phyloP scores from a whole-genome alignment of 768 basidiomycete genomes.

The Trametes sanguinea region DNA sequence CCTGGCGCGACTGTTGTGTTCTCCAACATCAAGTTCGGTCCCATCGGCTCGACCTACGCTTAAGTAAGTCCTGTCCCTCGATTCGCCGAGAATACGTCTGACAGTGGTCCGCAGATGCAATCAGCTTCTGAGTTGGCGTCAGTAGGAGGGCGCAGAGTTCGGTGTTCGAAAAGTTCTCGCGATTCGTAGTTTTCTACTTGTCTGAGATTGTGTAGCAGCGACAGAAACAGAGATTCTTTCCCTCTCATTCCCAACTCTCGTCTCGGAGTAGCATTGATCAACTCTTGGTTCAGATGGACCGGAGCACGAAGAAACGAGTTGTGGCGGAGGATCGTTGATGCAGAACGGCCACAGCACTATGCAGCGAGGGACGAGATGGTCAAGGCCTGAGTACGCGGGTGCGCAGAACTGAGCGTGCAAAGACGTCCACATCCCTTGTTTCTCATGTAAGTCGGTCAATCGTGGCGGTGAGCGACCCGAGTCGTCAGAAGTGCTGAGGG shows the following conservation, averaged over 20 bases:
- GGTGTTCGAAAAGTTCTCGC: neutral
- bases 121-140: neutral
- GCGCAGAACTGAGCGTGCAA: too few relatives aligned
- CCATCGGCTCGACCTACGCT: constrained; percentile 48
- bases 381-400: too few relatives aligned
- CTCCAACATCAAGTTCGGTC: constrained; percentile 58
- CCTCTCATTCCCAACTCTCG: neutral
- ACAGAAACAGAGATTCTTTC: neutral
- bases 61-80: constrained; percentile 1
- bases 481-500: too few relatives aligned
- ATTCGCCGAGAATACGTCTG: neutral
- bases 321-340: too few relatives aligned
- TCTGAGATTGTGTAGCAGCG: neutral
- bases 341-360: too few relatives aligned
- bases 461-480: too few relatives aligned
- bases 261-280: too few relatives aligned
- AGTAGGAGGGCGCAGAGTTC: neutral
- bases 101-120: neutral
- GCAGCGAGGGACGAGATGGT: too few relatives aligned
- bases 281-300: too few relatives aligned
- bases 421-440: too few relatives aligned
- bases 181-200: neutral
- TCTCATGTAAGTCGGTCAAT: too few relatives aligned
- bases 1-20: constrained; percentile 48
- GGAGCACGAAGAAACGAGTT: too few relatives aligned